Conservation (phyloP, 1,284 basidiomycete species). For the Lentinula novae-zelandiae region DNA sequence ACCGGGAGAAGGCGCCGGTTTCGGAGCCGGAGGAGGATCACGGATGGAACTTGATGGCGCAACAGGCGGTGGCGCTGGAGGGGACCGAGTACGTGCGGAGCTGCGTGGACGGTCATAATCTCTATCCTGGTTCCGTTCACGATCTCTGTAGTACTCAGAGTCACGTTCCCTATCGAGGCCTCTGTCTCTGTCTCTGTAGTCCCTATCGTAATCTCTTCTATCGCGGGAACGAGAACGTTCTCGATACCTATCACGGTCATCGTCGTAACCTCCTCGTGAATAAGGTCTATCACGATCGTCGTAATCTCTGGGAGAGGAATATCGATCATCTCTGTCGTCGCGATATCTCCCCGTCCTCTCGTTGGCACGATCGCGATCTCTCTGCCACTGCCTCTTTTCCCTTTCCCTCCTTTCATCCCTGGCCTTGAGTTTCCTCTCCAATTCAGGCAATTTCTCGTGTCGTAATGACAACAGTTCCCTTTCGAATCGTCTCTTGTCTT, state of each 20-base stretch:
- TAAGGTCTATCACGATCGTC: constrained; percentile 35
- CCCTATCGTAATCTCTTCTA: constrained; percentile 22
- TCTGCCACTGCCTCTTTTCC: constrained; percentile 75
- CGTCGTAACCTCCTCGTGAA: constrained; percentile 27
- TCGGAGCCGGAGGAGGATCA: constrained; percentile 42
- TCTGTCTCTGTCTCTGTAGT: constrained; percentile 26
- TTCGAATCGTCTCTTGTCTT: constrained; percentile 86
- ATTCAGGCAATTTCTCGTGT: constrained; percentile 90
- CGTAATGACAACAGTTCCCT: constrained; percentile 84
- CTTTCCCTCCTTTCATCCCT: constrained; percentile 73
- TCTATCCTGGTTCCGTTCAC: constrained; percentile 13
- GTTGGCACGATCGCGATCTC: constrained; percentile 85
- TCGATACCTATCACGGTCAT: constrained; percentile 22
- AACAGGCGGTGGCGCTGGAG: constrained; percentile 42
- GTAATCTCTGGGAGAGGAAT: constrained; percentile 35
- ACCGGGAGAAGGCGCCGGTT: constrained; percentile 44
- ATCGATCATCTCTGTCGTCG: constrained; percentile 40
- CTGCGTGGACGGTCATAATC: constrained; percentile 38
- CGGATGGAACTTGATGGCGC: constrained; percentile 32
- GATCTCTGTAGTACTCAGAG: constrained; percentile 19
- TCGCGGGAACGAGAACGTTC: constrained; percentile 16
- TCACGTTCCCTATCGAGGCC: constrained; percentile 13
- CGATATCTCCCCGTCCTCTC: constrained; percentile 73
- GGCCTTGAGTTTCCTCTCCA: constrained; percentile 84
- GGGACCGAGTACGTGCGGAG: constrained; percentile 39